phyloP scores from a whole-genome alignment of 2,329 filamentous ascomycete species.

The Phialemoniopsis sp. region DNA sequence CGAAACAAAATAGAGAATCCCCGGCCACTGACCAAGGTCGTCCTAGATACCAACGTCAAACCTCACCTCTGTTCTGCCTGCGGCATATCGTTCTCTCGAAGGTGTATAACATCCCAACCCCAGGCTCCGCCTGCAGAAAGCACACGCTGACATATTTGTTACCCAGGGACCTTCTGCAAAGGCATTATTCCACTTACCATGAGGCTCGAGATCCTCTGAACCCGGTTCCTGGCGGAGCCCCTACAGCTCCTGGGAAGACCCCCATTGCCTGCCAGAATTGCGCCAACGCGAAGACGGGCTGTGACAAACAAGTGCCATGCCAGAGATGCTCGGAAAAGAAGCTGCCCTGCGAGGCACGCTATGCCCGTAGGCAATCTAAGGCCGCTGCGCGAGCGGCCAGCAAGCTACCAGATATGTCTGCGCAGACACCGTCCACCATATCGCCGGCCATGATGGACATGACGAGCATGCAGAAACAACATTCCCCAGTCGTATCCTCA shows the following conservation, averaged over 20 bases:
- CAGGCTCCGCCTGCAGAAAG: background rate
- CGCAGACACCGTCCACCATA: conserved; percentile 17
- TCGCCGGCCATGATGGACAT: conserved; percentile 32
- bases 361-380: conserved; percentile 46
- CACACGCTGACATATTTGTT: conserved; percentile 3
- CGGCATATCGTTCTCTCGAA: conserved; percentile 44
- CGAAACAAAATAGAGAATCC: too few relatives aligned
- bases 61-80: conserved; percentile 45
- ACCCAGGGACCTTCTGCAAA: conserved; percentile 43
- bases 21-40: background rate
- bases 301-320: conserved; percentile 45
- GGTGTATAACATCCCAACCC: conserved; percentile 23
- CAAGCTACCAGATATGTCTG: conserved; percentile 12
- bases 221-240: conserved; percentile 34
- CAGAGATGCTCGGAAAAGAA: conserved; percentile 44
- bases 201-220: conserved; percentile 42
- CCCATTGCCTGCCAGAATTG: conserved; percentile 47
- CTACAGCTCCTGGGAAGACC: conserved; percentile 34
- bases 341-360: conserved; percentile 41
- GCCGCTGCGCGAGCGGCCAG: conserved; percentile 34
- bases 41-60: conserved; percentile 49
- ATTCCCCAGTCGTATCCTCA: conserved; percentile 17
- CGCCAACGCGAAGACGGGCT: conserved; percentile 45
- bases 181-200: conserved; percentile 48
- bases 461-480: conserved; percentile 15